Conservation (phyloP, 495 filamentous ascomycete genomes). For the Talaromyces liani region DNA sequence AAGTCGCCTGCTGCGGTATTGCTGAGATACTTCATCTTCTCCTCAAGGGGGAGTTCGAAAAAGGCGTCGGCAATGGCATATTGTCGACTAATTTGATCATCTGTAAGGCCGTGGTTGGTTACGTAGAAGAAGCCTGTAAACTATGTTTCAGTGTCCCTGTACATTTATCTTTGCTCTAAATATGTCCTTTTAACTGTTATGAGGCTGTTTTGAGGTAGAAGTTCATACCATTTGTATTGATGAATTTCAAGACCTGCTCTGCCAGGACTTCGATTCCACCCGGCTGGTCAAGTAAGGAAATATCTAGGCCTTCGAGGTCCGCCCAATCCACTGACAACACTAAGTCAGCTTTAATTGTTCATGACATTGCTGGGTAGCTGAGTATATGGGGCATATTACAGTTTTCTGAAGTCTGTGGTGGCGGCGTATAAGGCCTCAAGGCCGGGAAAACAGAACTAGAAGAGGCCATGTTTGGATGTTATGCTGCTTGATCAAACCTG, state of each 20-base stretch:
- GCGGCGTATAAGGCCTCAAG: not conserved
- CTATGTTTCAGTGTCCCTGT: not conserved
- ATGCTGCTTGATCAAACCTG: not conserved
- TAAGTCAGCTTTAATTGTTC: not conserved
- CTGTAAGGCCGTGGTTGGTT: constrained; percentile 43
- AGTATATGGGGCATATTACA: not conserved
- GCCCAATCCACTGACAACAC: constrained; percentile 34
- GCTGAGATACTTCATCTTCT: constrained; percentile 44
- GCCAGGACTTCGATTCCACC: constrained; percentile 46
- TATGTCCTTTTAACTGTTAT: constrained; percentile 11
- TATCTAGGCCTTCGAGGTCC: constrained; percentile 43
- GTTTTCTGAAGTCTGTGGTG: constrained; percentile 8
- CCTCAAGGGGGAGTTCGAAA: constrained; percentile 47
- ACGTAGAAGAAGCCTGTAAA: constrained; percentile 44
- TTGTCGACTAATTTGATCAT: constrained; percentile 49
- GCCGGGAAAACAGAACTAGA: not conserved
- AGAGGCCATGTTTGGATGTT: not conserved
- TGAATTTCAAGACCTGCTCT: constrained; percentile 41
- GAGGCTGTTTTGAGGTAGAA: not conserved
- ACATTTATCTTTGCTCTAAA: constrained; percentile 5
- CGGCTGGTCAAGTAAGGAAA: constrained; percentile 37
- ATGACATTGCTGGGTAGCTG: too few species aligned
- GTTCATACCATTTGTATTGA: constrained; percentile 33
- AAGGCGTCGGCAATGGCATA: constrained; percentile 49
- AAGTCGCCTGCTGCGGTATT: constrained; percentile 41